phyloP scores from a whole-genome alignment of 192 early-diverging fungal species.

The Umbelopsis sp. region DNA sequence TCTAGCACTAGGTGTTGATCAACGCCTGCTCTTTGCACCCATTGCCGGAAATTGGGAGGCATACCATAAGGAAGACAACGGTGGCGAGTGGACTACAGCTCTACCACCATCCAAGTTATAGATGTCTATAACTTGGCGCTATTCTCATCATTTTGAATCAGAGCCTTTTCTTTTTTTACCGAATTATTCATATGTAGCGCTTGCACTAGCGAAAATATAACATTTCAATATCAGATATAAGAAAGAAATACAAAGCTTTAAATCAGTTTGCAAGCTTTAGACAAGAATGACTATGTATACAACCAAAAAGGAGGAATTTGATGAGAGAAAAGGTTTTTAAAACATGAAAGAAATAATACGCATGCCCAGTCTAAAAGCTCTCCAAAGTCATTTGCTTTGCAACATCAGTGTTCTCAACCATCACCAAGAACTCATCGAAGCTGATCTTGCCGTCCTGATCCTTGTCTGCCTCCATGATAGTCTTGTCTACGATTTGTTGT shows the following conservation, averaged over 20 bases:
- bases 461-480: conserved; percentile 97
- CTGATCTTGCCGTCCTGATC: conserved; percentile 94
- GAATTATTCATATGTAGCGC: too few species aligned
- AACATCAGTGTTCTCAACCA: conserved; percentile 96
- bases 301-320: not conserved
- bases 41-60: conserved; percentile 71
- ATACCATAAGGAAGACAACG: conserved; percentile 68
- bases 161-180: not conserved
- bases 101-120: not conserved
- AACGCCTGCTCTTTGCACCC: conserved; percentile 66
- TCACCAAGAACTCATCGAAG: conserved; percentile 94
- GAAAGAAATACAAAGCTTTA: conserved; percentile 7
- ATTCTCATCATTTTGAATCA: not conserved
- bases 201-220: too few species aligned
- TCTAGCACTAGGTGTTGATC: conserved; percentile 61
- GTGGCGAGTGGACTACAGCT: conserved; percentile 47
- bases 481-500: conserved; percentile 99
- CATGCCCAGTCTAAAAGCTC: conserved; percentile 45
- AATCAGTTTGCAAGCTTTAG: conserved; percentile 13
- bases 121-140: not conserved
- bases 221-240: not conserved
- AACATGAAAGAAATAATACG: conserved; percentile 8
- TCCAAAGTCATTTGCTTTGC: conserved; percentile 96
- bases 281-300: conserved; percentile 14
- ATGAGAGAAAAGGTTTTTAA: too few species aligned